Evolutionary conservation across 176 grass and related monocot genomes (phyloP), one percentile per base, ranked within the genome.

Genomic region (Areca catechu): DNA sequence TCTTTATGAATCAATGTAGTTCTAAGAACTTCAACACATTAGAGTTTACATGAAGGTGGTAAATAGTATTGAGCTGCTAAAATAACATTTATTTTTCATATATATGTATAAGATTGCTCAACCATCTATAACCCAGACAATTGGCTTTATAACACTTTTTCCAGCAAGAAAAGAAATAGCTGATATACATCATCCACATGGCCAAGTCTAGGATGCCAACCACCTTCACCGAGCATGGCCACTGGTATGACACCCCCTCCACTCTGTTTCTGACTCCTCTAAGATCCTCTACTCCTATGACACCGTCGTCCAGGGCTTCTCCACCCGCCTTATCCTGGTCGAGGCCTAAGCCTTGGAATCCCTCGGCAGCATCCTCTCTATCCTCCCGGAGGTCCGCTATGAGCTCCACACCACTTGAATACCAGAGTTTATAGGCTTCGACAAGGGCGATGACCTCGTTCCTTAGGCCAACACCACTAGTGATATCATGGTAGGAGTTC

Each of bases 321-420:
- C 92, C 0, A 84, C 92, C 19, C 83, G 83, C 22, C 74, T 96
- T 30, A 90, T 86, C 0, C 12, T 51, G 3, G 56, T 19, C 47
- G 80, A 90, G 63, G 92, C 92, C 10, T 21, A n/a, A 15, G 74
- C 60, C 50, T 62, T 96, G 23, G 74, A 60, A n/a, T 1, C 3
- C 71, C 22, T 37, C 4, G 58, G 49, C 0, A 86, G 92, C 0
- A 86, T 96, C 0, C 48, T 96, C 1, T 80, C 77, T 5, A 80
- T 96, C 16, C 78, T 84, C 63, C 86, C 80, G 15, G 92, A 96
- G 77, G 4, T 57, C 5, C 65, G 71, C 29, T 96, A 87, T 64
- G 57, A 85, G 74, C 80, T 96, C 34, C 92, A 96, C 74, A 96
- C 83, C 0, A 96, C 92, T 20, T 83, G 92, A 43, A 96, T 83